Evolutionary conservation across 2,329 filamentous ascomycete genomes (phyloP).

Genomic region (Microcyclosporella mali): DNA sequence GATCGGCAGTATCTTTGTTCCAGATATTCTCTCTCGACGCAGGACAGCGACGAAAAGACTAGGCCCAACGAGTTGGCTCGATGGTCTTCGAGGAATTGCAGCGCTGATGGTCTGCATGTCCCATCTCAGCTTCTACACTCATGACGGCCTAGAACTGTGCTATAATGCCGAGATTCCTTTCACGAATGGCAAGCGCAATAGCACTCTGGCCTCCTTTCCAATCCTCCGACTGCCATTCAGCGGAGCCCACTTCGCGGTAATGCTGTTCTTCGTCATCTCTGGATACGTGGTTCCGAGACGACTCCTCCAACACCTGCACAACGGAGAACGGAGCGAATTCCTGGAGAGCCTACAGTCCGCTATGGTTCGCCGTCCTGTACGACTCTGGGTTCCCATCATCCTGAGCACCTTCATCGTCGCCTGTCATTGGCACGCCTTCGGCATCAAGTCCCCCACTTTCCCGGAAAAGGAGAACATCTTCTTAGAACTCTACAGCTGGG

Average conservation of each 20-base stretch:
- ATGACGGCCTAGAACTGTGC: slow-evolving; percentile 40
- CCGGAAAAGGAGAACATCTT: slow-evolving; percentile 34
- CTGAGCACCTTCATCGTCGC: slow-evolving; percentile 49
- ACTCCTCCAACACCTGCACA: slow-evolving; percentile 25
- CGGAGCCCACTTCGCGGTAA: slow-evolving; percentile 54
- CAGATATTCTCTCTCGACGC: no score
- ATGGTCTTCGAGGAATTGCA: slow-evolving; percentile 59
- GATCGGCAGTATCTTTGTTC: no score
- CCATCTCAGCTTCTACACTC: slow-evolving; percentile 52
- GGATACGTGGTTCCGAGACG: slow-evolving; percentile 43
- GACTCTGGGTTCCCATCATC: slow-evolving; percentile 47
- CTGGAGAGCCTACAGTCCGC: slow-evolving; percentile 40
- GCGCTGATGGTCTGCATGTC: slow-evolving; percentile 59
- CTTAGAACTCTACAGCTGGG: slow-evolving; percentile 45
- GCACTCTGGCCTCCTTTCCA: slow-evolving; percentile 44
- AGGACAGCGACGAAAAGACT: no score
- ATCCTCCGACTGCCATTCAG: slow-evolving; percentile 53
- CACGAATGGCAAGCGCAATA: slow-evolving; percentile 39
- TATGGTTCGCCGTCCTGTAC: slow-evolving; percentile 43
- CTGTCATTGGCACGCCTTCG: slow-evolving; percentile 47
- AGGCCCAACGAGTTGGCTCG: slow-evolving; percentile 49
- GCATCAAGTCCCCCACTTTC: slow-evolving; percentile 34
- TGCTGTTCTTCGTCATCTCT: slow-evolving; percentile 45
- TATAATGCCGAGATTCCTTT: slow-evolving; percentile 5
- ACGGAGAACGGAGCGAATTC: slow-evolving; percentile 30